Conservation (phyloP, 306 rosid species). For the Begonia masoniana region DNA sequence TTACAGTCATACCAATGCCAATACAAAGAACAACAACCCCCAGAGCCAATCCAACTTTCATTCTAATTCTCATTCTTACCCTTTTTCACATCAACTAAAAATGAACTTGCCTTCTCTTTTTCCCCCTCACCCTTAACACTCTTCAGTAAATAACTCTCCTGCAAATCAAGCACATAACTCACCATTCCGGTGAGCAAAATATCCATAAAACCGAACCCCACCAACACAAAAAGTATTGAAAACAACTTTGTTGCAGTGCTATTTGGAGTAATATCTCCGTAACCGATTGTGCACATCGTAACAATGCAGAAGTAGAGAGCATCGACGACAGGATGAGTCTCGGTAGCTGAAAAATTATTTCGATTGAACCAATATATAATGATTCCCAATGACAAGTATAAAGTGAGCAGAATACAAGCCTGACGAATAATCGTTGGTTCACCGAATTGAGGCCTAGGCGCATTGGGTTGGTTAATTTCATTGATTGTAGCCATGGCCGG, state of each 20-base stretch:
- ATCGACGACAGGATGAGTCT: slow-evolving; percentile 84
- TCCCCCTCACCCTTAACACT: slow-evolving; percentile 40
- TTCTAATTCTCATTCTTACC: slow-evolving; percentile 98
- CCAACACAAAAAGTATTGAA: slow-evolving; percentile 68
- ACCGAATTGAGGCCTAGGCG: slow-evolving; percentile 33
- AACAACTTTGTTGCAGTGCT: slow-evolving; percentile 65
- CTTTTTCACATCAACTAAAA: slow-evolving; percentile 78
- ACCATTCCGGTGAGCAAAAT: slow-evolving; percentile 90
- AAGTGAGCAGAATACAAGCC: slow-evolving; percentile 44
- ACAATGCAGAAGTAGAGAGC: slow-evolving; percentile 88
- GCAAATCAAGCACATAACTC: slow-evolving; percentile 80
- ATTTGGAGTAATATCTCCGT: slow-evolving; percentile 82
- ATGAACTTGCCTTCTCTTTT: slow-evolving; percentile 36
- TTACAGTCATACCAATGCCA: slow-evolving; percentile 57
- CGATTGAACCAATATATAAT: slow-evolving; percentile 64
- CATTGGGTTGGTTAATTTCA: slow-evolving; percentile 22
- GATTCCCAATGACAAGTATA: slow-evolving; percentile 65
- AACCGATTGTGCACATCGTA: slow-evolving; percentile 95
- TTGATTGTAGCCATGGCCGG: slow-evolving; percentile 80
- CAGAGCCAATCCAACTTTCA: slow-evolving; percentile 90
- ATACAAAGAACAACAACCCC: slow-evolving; percentile 85
- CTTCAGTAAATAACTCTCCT: slow-evolving; percentile 60
- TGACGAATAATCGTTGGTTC: slow-evolving; percentile 51
- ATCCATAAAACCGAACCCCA: slow-evolving; percentile 89
- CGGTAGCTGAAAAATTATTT: slow-evolving; percentile 29